Conservation (phyloP, 257 asterid species). For the Nemophila menziesii region DNA sequence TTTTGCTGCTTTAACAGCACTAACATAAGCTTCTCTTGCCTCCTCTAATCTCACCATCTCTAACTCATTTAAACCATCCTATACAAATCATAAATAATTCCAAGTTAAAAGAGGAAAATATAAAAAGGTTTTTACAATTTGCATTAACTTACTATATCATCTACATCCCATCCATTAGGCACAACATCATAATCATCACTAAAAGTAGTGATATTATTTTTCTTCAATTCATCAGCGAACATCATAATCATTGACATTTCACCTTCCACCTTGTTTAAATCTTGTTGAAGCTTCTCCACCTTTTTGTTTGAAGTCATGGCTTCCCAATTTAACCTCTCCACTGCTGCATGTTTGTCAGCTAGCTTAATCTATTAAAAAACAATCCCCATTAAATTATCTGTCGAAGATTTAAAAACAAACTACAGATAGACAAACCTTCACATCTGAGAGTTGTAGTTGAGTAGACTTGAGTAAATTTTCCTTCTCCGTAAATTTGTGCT, state of each 20-base stretch:
- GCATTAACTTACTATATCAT: conserved; percentile 44
- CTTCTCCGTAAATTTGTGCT: conserved; percentile 48
- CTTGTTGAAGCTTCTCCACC: conserved; percentile 65
- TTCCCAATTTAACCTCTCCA: conserved; percentile 91
- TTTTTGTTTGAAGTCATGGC: conserved; percentile 56
- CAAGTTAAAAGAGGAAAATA: conserved; percentile 1
- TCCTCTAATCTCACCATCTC: conserved; percentile 55
- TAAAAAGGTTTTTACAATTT: background rate
- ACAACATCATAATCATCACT: conserved; percentile 37
- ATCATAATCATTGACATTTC: conserved; percentile 58
- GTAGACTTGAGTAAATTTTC: conserved; percentile 53
- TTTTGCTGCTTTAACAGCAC: conserved; percentile 64
- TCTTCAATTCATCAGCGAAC: conserved; percentile 52
- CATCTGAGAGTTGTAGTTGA: conserved; percentile 74
- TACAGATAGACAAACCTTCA: conserved; percentile 47
- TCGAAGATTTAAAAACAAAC: background rate
- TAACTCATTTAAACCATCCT: conserved; percentile 42
- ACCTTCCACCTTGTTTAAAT: conserved; percentile 48
- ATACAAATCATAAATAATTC: conserved; percentile 10
- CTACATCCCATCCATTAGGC: conserved; percentile 25
- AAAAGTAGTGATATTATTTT: conserved; percentile 18
- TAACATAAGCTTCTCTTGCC: conserved; percentile 63
- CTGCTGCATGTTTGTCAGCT: conserved; percentile 97
- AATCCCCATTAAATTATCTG: no score
- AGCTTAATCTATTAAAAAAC: conserved; percentile 49